Evolutionary conservation across 2,329 filamentous ascomycete genomes (phyloP), one percentile per base, ranked within the genome.

Genomic region (Xylaria sp.): DNA sequence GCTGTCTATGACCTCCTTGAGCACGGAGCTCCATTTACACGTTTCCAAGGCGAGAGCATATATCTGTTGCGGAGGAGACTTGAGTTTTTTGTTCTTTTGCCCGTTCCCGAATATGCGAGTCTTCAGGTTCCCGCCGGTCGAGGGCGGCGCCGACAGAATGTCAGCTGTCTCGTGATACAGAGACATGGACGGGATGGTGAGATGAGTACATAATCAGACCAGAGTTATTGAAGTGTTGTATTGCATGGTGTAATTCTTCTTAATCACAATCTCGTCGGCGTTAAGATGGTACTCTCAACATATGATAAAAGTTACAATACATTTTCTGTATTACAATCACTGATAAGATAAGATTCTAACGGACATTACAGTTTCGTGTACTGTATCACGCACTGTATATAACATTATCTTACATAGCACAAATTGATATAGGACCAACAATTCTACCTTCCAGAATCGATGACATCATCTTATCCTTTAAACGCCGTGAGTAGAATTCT

Each of bases 131-230:
- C 93, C 93, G n/a, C 91, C 90, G 3, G 85, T 82, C n/a, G 88
- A 86, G 0, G 87, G 82, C 3, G 89, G 82, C 6, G 86, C 86
- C 4, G 87, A 86, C 65, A 99, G 82, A 42, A 97, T 84, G 15
- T 90, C 86, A 4, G 92, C 93, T 6, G 94, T 92, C 83, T 98
- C 96, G 79, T 97, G 92, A 80, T 99, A 99, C 65, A 99, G 90
- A 57, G 94, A 97, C 95, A 98, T 98, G 63, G 56, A 53, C 31
- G 28, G n/a, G 23, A 31, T 51, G 36, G 11, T 11, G 17, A 60
- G n/a, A 51, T 26, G 48, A 26, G 67, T 59, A 59, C 67, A 66
- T 71, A 65, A 61, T 65, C 40, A 67, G 33, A 31, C 36, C 17
- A 57, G 28, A n/a, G 6, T 23, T 40, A 40, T 40, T 17, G 28